A percentile compares a stretch with the other conserved stretches of the same genome.
These are phyloP conservation scores for Paecilomyces variotii DNA, from an alignment of 2,329 filamentous ascomycete genomes.

Conservation along the genomic window DNA sequence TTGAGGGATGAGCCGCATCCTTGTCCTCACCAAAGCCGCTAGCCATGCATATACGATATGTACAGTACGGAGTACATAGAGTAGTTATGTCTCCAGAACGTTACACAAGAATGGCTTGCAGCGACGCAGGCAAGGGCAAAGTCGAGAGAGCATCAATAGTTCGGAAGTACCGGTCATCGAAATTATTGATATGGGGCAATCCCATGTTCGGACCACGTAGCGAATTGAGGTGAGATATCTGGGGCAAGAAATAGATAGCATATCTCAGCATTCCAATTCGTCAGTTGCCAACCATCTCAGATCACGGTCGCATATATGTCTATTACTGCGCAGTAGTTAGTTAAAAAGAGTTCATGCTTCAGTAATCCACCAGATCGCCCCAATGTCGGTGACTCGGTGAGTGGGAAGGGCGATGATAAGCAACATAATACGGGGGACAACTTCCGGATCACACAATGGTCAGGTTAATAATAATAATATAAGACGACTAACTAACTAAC, in stretches of 20 bases:
- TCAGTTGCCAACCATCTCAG: not conserved
- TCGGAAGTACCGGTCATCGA: not conserved
- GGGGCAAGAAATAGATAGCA: not conserved
- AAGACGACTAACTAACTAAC: too few species aligned
- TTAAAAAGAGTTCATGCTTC: too few species aligned
- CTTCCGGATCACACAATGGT: too few species aligned
- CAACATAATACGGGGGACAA: too few species aligned
- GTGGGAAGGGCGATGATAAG: too few species aligned
- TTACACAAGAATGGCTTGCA: not conserved
- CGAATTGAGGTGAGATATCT: not conserved
- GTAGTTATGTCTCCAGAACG: not conserved
- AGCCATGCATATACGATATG: not conserved
- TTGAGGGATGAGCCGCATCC: too few species aligned
- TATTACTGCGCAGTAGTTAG: not conserved
- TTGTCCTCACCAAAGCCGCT: not conserved
- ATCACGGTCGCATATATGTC: not conserved
- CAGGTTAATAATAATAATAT: too few species aligned
- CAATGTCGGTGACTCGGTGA: too few species aligned
- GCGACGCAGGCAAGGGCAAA: not conserved
- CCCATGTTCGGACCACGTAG: not conserved
- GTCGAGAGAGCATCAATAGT: not conserved
- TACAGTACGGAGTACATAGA: too few species aligned
- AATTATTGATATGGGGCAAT: not conserved
- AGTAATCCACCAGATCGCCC: too few species aligned
- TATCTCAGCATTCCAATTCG: not conserved